Base-by-base conservation (phyloP, 2,329 filamentous ascomycete genomes). In the Fusarium hainanense region DNA sequence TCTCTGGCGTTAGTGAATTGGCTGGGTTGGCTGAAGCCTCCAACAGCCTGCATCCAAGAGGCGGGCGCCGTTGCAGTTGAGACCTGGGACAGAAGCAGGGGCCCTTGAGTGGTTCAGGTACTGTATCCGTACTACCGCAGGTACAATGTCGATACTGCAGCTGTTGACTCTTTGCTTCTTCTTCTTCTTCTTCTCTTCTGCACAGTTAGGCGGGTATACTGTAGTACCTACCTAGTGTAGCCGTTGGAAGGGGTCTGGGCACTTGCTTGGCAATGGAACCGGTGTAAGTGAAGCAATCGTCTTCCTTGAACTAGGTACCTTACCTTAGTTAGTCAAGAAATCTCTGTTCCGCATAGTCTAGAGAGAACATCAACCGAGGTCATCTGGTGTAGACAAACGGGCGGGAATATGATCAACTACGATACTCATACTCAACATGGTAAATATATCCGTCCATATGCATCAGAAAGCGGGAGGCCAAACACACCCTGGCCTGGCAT, bases 21-120 rank as follows among this genome's bases (percentile, higher is more conserved):
- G 51, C 58, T 71, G 64, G 58, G 71, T 72, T 63, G 68, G 69
- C 58, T 70, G 69, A 68, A 69, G 40, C 42, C 62, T 70, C 56
- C 63, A 68, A 58, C 59, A 55, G 41, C 42, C 62, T 65, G 60
- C 65, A 63, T 62, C 55, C 46, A 52, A 49, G 58, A 70, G 69
- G 63, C 58, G 60, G 51, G 44, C 71, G 60, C 66, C 65, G 58
- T 68, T 73, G 50, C 34, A 51, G 50, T 21, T 46, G 21, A 25
- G 43, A n/a, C 43, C 27, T 46, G 43, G 43, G 16, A 46, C 51
- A 40, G 32, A 21, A 62, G 46, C 57, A 62, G 46, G 56, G 58
- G 46, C 49, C 55, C 37, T 32, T 40, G 25, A 37, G 57, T 61
- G 28, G 58, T 50, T 25, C 48, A 34, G 43, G 34, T n/a, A 34